Percentiles rank a stretch among this genome's conserved stretches.
Conservation (phyloP, 2,329 filamentous ascomycete genomes). For the Aspergillus sp. region DNA sequence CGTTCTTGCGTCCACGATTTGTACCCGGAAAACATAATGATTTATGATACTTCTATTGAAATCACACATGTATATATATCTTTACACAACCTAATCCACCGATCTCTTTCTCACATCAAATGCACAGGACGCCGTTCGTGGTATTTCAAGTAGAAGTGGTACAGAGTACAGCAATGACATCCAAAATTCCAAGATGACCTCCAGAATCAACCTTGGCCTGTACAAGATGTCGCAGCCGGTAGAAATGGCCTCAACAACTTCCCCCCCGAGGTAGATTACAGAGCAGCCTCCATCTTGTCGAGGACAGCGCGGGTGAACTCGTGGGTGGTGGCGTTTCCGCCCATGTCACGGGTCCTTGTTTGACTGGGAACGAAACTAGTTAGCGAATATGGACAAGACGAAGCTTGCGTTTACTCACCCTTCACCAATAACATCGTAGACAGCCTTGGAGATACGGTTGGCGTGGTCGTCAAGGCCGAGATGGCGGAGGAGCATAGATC, state of each 20-base stretch:
- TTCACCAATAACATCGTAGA: conserved; percentile 82
- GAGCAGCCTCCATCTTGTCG: conserved; percentile 83
- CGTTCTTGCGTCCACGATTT: neutral
- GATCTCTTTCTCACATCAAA: conserved; percentile 17
- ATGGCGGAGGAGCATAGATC: conserved; percentile 96
- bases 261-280: conserved; percentile 52
- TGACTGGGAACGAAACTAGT: conserved; percentile 61
- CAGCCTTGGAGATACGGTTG: conserved; percentile 89
- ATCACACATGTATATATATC: conserved; percentile 11
- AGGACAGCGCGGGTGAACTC: conserved; percentile 95
- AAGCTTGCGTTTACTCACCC: conserved; percentile 64
- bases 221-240: conserved; percentile 27
- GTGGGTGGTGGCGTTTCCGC: conserved; percentile 84
- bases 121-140: conserved; percentile 31
- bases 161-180: conserved; percentile 30
- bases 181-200: conserved; percentile 17
- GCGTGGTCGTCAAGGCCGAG: conserved; percentile 97
- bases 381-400: conserved; percentile 37
- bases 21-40: neutral
- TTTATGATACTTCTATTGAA: conserved; percentile 1
- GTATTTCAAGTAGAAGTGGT: conserved; percentile 34
- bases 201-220: conserved; percentile 22
- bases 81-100: conserved; percentile 21
- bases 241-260: conserved; percentile 17
- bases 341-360: conserved; percentile 93